Conservation (phyloP, 345 rosid species). For the Pistacia vera region DNA sequence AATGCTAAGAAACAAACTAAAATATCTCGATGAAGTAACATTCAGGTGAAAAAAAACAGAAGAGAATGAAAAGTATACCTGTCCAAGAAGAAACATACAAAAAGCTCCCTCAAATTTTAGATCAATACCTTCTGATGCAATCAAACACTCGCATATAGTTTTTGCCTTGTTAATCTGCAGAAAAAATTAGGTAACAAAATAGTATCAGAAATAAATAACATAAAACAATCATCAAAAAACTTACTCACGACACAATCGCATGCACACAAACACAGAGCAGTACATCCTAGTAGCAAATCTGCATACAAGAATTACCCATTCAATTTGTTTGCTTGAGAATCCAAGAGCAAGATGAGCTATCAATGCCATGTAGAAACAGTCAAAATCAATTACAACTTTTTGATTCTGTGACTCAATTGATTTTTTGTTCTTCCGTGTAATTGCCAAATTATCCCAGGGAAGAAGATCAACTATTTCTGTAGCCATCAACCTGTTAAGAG, state of each 20-base stretch:
- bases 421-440: conserved; percentile 77
- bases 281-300: conserved; percentile 22
- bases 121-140: conserved; percentile 80
- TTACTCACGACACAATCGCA: not conserved
- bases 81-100: conserved; percentile 82
- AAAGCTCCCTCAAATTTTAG: conserved; percentile 89
- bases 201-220: conserved; percentile 19
- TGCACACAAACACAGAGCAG: not conserved
- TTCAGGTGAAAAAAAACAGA: not conserved
- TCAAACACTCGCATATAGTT: conserved; percentile 75
- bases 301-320: conserved; percentile 55
- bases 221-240: conserved; percentile 10
- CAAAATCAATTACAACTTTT: conserved; percentile 79
- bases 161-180: conserved; percentile 80
- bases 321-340: conserved; percentile 75
- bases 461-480: conserved; percentile 85
- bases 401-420: conserved; percentile 95
- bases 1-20: not conserved
- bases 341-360: conserved; percentile 90
- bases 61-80: conserved; percentile 48
- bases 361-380: conserved; percentile 70
- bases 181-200: conserved; percentile 24
- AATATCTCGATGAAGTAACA: conserved; percentile 17
- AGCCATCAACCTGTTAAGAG: conserved; percentile 77
- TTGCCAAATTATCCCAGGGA: conserved; percentile 83